Evolutionary conservation across 2,329 filamentous ascomycete genomes (phyloP).

Genomic region (Pseudogymnoascus sp.): DNA sequence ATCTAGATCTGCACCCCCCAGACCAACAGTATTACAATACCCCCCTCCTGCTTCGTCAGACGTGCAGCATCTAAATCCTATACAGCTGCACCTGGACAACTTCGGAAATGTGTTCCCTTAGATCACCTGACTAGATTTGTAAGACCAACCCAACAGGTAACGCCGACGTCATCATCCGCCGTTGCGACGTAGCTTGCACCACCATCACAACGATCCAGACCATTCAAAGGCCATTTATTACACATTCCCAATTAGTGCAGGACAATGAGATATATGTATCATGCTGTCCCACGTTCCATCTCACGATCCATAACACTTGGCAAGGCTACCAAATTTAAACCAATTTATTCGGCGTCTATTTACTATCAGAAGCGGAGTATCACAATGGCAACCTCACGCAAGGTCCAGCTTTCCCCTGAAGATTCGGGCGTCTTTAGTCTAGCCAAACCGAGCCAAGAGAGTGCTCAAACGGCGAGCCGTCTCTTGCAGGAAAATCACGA

Average conservation of each 20-base stretch:
- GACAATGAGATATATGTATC: not conserved
- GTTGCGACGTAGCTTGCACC: not conserved
- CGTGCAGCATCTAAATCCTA: not conserved
- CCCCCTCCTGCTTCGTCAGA: not conserved
- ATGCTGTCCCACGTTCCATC: not conserved
- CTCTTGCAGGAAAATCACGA: slow-evolving; percentile 70
- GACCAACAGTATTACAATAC: not conserved
- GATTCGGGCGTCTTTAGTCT: slow-evolving; percentile 43
- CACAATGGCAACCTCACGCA: slow-evolving; percentile 27
- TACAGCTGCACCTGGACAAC: not conserved
- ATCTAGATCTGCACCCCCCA: not conserved
- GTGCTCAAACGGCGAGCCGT: slow-evolving; percentile 54
- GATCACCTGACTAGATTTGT: not conserved
- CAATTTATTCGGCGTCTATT: not conserved
- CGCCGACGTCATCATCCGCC: slow-evolving; percentile 2
- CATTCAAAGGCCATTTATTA: not conserved
- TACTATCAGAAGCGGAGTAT: not conserved
- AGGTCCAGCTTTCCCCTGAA: slow-evolving; percentile 38
- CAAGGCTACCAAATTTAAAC: not conserved
- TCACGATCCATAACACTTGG: not conserved
- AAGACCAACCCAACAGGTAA: not conserved
- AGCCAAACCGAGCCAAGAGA: slow-evolving; percentile 43
- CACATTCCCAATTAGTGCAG: not conserved
- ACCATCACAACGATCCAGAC: not conserved
- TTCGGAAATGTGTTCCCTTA: not conserved